Evolutionary conservation across 768 basidiomycete species (phyloP).

Genomic region (Amanita pallidorosea): DNA sequence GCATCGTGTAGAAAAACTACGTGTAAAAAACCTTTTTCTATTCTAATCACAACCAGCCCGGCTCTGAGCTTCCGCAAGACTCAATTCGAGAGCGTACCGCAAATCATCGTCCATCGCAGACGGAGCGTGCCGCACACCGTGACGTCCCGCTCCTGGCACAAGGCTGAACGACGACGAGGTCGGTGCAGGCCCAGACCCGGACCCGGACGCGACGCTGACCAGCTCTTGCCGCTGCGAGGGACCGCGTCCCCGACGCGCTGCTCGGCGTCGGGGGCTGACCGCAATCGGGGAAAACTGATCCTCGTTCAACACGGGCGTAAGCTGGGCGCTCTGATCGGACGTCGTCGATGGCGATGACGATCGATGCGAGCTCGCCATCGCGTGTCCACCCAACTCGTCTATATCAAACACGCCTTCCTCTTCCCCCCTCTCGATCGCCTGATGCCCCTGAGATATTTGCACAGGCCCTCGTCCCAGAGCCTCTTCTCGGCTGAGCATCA

Average conservation of each 20-base stretch:
- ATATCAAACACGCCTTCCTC: slow-evolving; percentile 48
- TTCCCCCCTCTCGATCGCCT: slow-evolving; percentile 1
- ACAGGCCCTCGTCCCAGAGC: slow-evolving; percentile 15
- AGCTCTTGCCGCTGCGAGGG: neutral
- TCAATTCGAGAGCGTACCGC: slow-evolving; percentile 55
- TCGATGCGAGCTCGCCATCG: slow-evolving; percentile 9
- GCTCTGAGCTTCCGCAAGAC: slow-evolving; percentile 54
- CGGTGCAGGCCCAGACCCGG: neutral
- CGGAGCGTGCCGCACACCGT: neutral
- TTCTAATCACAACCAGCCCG: slow-evolving; percentile 11
- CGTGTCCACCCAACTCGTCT: slow-evolving; percentile 20
- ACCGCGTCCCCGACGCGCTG: neutral
- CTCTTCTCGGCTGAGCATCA: slow-evolving; percentile 83
- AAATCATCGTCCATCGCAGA: slow-evolving; percentile 46
- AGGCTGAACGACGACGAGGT: neutral
- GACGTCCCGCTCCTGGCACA: neutral
- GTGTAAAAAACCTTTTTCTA: neutral
- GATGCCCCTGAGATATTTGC: neutral
- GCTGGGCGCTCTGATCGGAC: slow-evolving; percentile 8
- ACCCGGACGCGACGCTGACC: slow-evolving; percentile 6
- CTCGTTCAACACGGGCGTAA: neutral
- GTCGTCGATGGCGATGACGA: slow-evolving; percentile 13
- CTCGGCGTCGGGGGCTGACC: neutral
- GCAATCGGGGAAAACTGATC: neutral
- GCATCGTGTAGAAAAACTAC: slow-evolving; percentile 27